Evolutionary conservation across 352 stramenopile species (phyloP), one percentile per base, ranked within the genome.

Genomic region (Pythium periplocum): DNA sequence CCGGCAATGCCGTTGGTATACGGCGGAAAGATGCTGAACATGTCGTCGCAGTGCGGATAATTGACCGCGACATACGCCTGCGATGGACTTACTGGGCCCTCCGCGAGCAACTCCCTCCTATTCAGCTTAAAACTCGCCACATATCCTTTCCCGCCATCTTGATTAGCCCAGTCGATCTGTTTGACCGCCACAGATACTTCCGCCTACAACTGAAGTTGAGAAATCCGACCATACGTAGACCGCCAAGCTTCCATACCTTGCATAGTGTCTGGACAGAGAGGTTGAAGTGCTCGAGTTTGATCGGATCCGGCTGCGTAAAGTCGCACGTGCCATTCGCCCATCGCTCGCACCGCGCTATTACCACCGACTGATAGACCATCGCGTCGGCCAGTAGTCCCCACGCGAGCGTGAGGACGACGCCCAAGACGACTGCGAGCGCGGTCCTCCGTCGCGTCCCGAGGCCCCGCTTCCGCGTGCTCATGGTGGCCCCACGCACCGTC

Each of bases 1-100:
- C 77, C 76, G 56, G 90, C 73, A 37, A 90, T 75, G 10, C 77
- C 80, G 62, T 93, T 93, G 11, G 75, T 77, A 51, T 72, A 87
- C 2, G 83, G 83, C 35, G 83, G 77, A 17, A 93, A 86, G 43
- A 93, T 66, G 47, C 86, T 90, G 56, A 79, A 93, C 75, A 91
- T 86, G 53, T 93, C 83, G 54, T 88, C 80, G 58, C 83, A 93
- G 49, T 93, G 81, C 36, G 83, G 83, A 50, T 93, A 93, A 56
- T 93, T 86, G 44, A 66, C 51, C 11, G 74, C 45, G 11, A 76
- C 36, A 55, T 93, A 93, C 2, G 81, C 69, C 41, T 83, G 66
- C 0, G 72, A 86, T 40, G 83, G 83, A 44, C 72, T 69, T 42
- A 90, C 74, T 1, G 71, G 74, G 2, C 63, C 62, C 9, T 47